These are phyloP conservation scores for Aeschynomene evenia DNA, from an alignment of 306 rosid species.

Conservation along the genomic window DNA sequence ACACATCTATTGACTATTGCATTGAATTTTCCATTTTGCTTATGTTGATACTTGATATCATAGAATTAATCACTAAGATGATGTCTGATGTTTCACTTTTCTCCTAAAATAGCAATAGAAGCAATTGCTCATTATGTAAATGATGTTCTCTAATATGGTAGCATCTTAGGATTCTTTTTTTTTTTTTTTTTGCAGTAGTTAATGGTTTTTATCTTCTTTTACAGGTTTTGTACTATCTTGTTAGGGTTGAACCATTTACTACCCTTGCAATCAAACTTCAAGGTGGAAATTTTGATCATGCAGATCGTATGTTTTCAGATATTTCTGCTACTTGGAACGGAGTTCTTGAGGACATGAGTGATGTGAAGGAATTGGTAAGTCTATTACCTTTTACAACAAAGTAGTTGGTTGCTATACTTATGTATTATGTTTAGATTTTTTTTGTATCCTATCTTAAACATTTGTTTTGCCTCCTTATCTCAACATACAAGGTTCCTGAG, in stretches of 20 bases:
- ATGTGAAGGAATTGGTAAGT: constrained; percentile 92
- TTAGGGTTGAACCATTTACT: constrained; percentile 96
- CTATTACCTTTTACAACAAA: constrained; percentile 20
- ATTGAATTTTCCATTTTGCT: background rate
- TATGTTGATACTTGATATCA: constrained; percentile 1
- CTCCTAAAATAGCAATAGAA: background rate
- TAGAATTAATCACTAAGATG: background rate
- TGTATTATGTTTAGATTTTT: background rate
- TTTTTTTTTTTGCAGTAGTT: constrained; percentile 17
- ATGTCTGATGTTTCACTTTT: constrained; percentile 15
- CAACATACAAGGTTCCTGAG: constrained; percentile 80
- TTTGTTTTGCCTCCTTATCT: background rate
- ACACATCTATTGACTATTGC: constrained; percentile 10
- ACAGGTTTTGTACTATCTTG: constrained; percentile 92
- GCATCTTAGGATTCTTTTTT: constrained; percentile 19
- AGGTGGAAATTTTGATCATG: constrained; percentile 98
- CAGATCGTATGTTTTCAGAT: constrained; percentile 98
- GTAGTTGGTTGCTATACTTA: constrained; percentile 6
- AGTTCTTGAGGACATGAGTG: constrained; percentile 96
- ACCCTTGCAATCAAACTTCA: constrained; percentile 93
- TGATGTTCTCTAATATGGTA: background rate
- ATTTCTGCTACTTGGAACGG: constrained; percentile 92
- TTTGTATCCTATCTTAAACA: constrained; percentile 3
- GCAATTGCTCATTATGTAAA: constrained; percentile 11
- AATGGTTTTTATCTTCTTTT: constrained; percentile 36